Percentiles rank a stretch among this genome's conserved stretches.
phyloP scores from a whole-genome alignment of 73 alveolate genomes.

The Effrenium voratum region DNA sequence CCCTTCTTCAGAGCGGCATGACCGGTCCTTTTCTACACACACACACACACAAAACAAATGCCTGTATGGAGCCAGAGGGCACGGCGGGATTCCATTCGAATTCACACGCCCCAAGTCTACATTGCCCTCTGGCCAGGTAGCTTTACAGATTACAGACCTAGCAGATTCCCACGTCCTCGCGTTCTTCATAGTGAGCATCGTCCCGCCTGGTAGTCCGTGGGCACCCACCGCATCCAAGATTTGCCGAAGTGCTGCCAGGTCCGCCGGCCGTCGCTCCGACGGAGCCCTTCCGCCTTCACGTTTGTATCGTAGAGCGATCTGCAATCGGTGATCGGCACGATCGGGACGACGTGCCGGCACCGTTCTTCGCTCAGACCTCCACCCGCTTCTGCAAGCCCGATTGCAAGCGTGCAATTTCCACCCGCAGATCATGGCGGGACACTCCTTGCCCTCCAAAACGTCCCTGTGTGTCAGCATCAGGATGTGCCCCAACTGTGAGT shows the following conservation, averaged over 20 bases:
- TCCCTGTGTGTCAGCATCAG: background rate
- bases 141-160: too few relatives aligned
- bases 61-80: too few relatives aligned
- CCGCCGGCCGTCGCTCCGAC: background rate
- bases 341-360: background rate
- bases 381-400: background rate
- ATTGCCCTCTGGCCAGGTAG: too few relatives aligned
- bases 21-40: too few relatives aligned
- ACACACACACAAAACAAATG: too few relatives aligned
- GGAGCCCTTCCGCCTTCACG: background rate
- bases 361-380: too few relatives aligned
- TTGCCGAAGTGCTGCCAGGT: background rate
- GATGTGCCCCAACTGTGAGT: constrained; percentile 1
- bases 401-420: background rate
- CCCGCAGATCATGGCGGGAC: background rate
- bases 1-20: too few relatives aligned
- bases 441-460: background rate
- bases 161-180: background rate
- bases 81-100: too few relatives aligned
- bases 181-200: background rate
- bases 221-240: background rate
- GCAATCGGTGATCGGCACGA: background rate
- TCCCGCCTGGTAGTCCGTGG: background rate
- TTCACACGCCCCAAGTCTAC: too few relatives aligned
- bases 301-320: background rate